These are phyloP conservation scores for Sordariomycetes sp. DNA, from an alignment of 2,329 filamentous ascomycete genomes.

Conservation along the genomic window DNA sequence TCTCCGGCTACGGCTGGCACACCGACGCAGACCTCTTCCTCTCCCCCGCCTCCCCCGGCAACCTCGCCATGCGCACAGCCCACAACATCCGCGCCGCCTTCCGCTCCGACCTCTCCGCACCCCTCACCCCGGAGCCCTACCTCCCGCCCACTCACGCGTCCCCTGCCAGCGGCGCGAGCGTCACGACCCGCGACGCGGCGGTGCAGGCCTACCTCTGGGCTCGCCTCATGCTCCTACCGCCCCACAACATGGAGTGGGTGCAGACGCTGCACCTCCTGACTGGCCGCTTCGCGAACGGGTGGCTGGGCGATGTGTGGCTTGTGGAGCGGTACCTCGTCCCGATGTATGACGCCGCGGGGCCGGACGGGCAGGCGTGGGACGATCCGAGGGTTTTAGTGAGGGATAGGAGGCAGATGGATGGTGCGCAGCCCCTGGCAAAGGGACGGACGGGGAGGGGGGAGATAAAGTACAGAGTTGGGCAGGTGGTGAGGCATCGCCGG, in stretches of 20 bases:
- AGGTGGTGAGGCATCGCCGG: slow-evolving; percentile 71
- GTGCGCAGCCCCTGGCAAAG: slow-evolving; percentile 23
- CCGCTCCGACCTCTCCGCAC: slow-evolving; percentile 20
- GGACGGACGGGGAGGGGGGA: not conserved
- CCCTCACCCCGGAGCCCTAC: slow-evolving; percentile 2
- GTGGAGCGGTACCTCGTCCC: slow-evolving; percentile 4
- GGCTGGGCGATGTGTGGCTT: slow-evolving; percentile 5
- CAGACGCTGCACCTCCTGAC: slow-evolving; percentile 52
- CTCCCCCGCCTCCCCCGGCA: slow-evolving; percentile 45
- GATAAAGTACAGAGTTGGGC: slow-evolving; percentile 52
- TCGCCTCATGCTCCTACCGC: slow-evolving; percentile 38
- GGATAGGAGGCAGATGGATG: slow-evolving; percentile 17
- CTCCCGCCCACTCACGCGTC: not conserved
- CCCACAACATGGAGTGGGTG: slow-evolving; percentile 36
- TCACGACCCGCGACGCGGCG: slow-evolving; percentile 37
- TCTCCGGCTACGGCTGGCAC: slow-evolving; percentile 36
- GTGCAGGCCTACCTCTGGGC: slow-evolving; percentile 68
- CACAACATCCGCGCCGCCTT: slow-evolving; percentile 6
- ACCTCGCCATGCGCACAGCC: slow-evolving; percentile 62
- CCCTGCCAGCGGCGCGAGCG: slow-evolving; percentile 18
- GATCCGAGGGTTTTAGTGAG: slow-evolving; percentile 13
- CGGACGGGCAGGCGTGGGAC: slow-evolving; percentile 7
- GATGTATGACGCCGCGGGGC: not conserved
- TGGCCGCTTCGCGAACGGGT: slow-evolving; percentile 18
- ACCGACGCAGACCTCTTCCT: slow-evolving; percentile 38